Evolutionary conservation across 2,329 filamentous ascomycete genomes (phyloP).

Genomic region (Huntiella bhutanensis): DNA sequence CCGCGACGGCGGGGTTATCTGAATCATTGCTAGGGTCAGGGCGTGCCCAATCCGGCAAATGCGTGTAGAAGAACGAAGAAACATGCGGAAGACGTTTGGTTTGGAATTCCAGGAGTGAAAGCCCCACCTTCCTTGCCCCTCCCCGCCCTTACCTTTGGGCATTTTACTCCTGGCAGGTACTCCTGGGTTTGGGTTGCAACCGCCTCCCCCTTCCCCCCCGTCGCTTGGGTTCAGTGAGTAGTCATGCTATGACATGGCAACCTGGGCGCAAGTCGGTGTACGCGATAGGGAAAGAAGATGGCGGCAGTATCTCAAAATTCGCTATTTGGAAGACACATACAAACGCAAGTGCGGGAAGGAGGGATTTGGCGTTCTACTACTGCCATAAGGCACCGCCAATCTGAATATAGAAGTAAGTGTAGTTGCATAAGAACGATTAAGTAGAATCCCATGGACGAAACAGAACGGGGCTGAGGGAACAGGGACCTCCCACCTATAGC

Average conservation of each 20-base stretch:
- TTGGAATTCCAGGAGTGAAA: not conserved
- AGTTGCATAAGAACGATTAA: no score
- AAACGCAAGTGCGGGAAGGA: not conserved
- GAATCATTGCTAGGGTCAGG: no score
- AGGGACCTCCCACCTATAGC: not conserved
- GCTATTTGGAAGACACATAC: not conserved
- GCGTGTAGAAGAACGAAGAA: conserved; percentile 4
- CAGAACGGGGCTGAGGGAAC: not conserved
- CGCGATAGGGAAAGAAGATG: no score
- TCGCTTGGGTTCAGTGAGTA: not conserved
- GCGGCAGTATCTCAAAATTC: no score
- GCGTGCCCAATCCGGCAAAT: no score
- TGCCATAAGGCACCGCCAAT: no score
- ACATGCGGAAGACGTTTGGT: not conserved
- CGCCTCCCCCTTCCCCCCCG: not conserved
- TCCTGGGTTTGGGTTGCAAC: not conserved
- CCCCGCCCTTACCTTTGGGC: no score
- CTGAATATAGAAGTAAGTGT: no score
- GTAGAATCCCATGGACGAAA: no score
- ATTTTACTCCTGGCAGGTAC: not conserved
- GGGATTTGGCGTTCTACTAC: not conserved
- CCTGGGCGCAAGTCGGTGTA: no score
- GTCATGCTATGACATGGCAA: no score
- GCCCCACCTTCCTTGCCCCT: conserved; percentile 1
- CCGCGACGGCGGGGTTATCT: no score